Conservation (phyloP, 2,329 filamentous ascomycete species). For the Lasiodiplodia sp. region DNA sequence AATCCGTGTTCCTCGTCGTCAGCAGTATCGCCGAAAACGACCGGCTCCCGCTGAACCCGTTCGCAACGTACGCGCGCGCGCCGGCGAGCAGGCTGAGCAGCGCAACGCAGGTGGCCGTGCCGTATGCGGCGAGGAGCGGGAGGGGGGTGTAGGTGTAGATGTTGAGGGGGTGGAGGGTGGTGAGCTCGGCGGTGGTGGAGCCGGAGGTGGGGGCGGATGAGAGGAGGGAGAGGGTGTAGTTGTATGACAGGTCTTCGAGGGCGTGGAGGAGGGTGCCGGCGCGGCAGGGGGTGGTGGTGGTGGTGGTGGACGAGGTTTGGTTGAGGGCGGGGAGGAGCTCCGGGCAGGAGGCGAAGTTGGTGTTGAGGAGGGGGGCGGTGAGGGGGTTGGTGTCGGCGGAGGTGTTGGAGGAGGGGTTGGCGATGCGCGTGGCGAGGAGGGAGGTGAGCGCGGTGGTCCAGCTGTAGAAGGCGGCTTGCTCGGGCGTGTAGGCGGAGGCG, state of each 20-base stretch:
- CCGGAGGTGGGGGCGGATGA: not conserved
- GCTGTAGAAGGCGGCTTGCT: not conserved
- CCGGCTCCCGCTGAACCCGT: constrained; percentile 8
- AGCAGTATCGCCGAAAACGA: constrained; percentile 14
- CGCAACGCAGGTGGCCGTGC: not conserved
- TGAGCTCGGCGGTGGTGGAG: not conserved
- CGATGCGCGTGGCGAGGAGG: not conserved
- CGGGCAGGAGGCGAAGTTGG: not conserved
- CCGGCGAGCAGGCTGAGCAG: not conserved
- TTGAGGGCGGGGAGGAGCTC: not conserved
- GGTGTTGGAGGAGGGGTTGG: not conserved
- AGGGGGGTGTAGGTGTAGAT: not conserved
- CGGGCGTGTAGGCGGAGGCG: not conserved
- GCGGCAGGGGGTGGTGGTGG: not conserved
- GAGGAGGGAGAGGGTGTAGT: constrained; percentile 16
- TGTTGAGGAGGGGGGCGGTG: not conserved
- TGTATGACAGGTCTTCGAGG: constrained; percentile 13
- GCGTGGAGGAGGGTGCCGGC: not conserved
- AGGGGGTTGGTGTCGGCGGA: no score
- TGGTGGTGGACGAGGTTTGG: not conserved
- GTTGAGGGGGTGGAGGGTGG: no score
- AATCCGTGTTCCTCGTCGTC: not conserved
- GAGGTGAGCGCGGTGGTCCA: not conserved
- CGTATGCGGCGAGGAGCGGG: not conserved
- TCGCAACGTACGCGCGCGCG: not conserved